Evolutionary conservation across 2,329 filamentous ascomycete species (phyloP).

Genomic region (Apiospora arundinis): DNA sequence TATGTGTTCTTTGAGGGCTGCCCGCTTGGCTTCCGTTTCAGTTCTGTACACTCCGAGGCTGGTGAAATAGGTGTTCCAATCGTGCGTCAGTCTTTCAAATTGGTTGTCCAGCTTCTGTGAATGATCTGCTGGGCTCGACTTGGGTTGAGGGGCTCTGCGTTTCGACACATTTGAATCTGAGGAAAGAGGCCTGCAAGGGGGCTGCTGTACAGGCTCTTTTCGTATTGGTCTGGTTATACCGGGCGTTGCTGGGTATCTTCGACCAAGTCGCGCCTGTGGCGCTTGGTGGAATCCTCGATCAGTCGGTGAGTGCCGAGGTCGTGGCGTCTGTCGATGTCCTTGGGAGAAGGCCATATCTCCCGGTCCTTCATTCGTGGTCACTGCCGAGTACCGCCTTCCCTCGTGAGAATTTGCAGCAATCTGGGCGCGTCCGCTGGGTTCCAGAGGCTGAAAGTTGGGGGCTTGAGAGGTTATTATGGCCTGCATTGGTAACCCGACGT

Average conservation of each 20-base stretch:
- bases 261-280: not conserved
- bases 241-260: conserved; percentile 1
- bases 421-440: not conserved
- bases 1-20: not conserved
- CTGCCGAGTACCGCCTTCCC: not conserved
- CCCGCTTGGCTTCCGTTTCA: not conserved
- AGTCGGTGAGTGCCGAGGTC: not conserved
- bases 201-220: not conserved
- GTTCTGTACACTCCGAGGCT: not conserved
- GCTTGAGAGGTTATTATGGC: not conserved
- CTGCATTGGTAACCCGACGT: not conserved
- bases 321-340: not conserved
- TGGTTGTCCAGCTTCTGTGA: not conserved
- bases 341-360: not conserved
- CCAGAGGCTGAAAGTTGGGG: not conserved
- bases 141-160: not conserved
- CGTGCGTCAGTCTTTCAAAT: not conserved
- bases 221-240: not conserved
- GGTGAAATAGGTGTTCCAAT: not conserved
- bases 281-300: not conserved
- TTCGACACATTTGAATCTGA: conserved; percentile 5
- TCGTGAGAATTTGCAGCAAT: not conserved
- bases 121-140: not conserved
- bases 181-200: not conserved
- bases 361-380: not conserved